Base-by-base conservation (phyloP, 75 land plant genomes). In the Selaginella tamariscina region DNA sequence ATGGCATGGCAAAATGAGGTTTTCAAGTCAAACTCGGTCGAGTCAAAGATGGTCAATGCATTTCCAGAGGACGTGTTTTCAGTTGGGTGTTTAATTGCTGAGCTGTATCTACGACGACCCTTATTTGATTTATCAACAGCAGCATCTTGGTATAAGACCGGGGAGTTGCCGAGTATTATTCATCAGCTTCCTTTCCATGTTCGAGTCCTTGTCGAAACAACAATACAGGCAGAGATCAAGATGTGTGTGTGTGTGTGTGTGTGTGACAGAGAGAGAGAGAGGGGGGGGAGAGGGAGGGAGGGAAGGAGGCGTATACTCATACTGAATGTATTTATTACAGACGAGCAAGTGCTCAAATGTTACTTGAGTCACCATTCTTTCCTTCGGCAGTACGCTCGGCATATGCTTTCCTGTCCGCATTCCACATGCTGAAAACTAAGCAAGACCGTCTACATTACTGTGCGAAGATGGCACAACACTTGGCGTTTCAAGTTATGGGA, bases 21-120 rank as follows among this genome's bases (percentile, higher is more conserved):
- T 32, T 73, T 68, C 49, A 27, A 27, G 66, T 67, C 56, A 32
- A 70, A 23, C 2, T n/a, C 27, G 1, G 29, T 21, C 23, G 75
- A 82, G 31, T 74, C 79, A 65, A 70, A 68, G 64, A 54, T 26
- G 66, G 80, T 84, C 13, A 32, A 26, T 28, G 96, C n/a, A n/a
- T n/a, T n/a, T n/a, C n/a, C n/a, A n/a, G n/a, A n/a, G n/a, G n/a
- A 91, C 59, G 82, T 91, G 55, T 91, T 88, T 79, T 77, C 92
- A 55, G 22, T 82, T 24, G 96, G 93, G 2, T 91, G 96, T 69
- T 62, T 91, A 29, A 44, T 91, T 30, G 92, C 88, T 15, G 96
- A 91, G 73, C 71, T 88, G 28, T 74, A 85, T 70, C 67, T 91
- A 77, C 70, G 56, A 56, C 87, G 65, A 71, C 96, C 96, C 29